Percentiles rank a stretch among this genome's conserved stretches.
These are phyloP conservation scores for Ophiocordyceps camponoti-floridani DNA, from an alignment of 2,329 filamentous ascomycete species.

Conservation along the genomic window DNA sequence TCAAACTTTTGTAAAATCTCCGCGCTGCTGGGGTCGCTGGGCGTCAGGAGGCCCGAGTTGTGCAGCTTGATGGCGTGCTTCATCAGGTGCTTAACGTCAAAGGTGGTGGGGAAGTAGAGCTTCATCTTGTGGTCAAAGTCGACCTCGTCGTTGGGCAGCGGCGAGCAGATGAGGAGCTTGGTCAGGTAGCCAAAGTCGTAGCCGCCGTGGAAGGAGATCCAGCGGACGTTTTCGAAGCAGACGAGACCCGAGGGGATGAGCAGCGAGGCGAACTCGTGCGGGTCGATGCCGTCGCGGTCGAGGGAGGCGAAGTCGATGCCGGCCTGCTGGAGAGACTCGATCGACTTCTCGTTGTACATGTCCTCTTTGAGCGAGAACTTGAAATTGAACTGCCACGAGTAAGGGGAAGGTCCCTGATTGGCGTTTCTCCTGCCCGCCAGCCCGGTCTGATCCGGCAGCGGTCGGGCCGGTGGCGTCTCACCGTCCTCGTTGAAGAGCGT, in stretches of 20 bases:
- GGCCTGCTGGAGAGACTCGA: conserved; percentile 73
- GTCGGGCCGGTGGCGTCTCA: conserved; percentile 61
- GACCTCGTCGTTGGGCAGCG: conserved; percentile 73
- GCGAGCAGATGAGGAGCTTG: conserved; percentile 73
- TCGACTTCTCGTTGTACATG: conserved; percentile 95
- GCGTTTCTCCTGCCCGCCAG: conserved; percentile 20
- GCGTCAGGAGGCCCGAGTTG: conserved; percentile 42
- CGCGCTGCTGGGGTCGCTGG: conserved; percentile 42
- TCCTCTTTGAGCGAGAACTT: conserved; percentile 86
- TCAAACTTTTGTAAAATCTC: conserved; percentile 74
- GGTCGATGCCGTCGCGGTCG: conserved; percentile 78
- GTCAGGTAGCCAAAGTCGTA: conserved; percentile 97
- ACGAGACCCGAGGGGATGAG: conserved; percentile 86
- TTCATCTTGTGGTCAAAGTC: conserved; percentile 81
- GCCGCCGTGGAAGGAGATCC: conserved; percentile 94
- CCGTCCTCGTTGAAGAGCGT: conserved; percentile 85
- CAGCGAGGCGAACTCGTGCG: conserved; percentile 71
- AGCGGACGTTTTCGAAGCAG: conserved; percentile 72
- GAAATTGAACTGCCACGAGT: conserved; percentile 99
- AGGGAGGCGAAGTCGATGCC: conserved; percentile 84
- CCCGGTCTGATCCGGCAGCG: conserved; percentile 25
- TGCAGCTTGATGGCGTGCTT: conserved; percentile 65
- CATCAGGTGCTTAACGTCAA: conserved; percentile 95
- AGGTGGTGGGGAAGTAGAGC: conserved; percentile 82
- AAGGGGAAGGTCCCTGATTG: conserved; percentile 44